Conservation (phyloP, 108 stramenopile species). For the Heterococcus sp. region DNA sequence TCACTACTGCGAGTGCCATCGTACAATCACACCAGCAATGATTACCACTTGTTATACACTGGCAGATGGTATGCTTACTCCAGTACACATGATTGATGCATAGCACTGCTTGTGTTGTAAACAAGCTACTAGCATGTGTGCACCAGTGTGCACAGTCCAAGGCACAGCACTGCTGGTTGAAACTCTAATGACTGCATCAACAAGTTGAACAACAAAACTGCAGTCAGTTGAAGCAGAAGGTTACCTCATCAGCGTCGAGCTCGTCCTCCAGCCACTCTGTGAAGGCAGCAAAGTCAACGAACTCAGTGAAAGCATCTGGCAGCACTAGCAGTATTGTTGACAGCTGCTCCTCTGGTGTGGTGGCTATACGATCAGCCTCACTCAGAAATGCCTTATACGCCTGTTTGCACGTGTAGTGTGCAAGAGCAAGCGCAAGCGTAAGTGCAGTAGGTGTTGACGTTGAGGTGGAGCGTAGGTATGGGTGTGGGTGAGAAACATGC, state of each 20-base stretch:
- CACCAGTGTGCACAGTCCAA: too few species aligned
- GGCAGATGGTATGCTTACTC: not conserved
- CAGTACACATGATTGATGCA: too few species aligned
- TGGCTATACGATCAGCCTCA: conserved; percentile 4
- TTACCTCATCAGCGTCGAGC: conserved; percentile 21
- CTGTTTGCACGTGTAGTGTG: not conserved
- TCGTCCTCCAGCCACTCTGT: conserved; percentile 22
- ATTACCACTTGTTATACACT: not conserved
- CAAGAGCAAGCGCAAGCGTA: too few species aligned
- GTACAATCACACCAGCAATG: not conserved
- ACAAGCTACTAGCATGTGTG: too few species aligned
- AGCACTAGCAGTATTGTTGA: conserved; percentile 7
- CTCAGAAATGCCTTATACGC: conserved; percentile 14
- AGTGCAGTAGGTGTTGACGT: too few species aligned
- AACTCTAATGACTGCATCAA: too few species aligned
- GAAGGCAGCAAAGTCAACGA: conserved; percentile 20
- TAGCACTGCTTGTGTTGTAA: too few species aligned
- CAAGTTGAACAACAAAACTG: too few species aligned
- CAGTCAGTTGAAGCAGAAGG: too few species aligned
- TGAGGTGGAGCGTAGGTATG: too few species aligned
- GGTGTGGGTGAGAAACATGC: too few species aligned
- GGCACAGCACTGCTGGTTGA: too few species aligned
- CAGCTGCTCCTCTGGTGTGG: conserved; percentile 11
- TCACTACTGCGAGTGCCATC: not conserved
- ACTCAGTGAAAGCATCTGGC: conserved; percentile 1